These are phyloP conservation scores for Acanthamoeba sp. DNA, from an alignment of 208 protist genomes.

Conservation along the genomic window DNA sequence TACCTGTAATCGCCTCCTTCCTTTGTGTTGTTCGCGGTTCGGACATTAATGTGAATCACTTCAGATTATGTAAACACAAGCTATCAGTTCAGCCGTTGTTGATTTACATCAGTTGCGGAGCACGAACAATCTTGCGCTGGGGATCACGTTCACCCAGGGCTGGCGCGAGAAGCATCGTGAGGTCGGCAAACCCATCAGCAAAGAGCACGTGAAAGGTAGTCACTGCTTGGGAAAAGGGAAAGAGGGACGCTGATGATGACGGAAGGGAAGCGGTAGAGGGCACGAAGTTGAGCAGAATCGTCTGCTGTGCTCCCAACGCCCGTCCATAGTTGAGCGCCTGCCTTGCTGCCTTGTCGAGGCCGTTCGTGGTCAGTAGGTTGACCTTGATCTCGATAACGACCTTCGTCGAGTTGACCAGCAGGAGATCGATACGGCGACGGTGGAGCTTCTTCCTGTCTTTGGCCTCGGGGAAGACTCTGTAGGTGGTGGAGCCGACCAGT, in stretches of 20 bases:
- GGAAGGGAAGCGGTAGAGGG: slow-evolving; percentile 68
- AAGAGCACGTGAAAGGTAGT: slow-evolving; percentile 74
- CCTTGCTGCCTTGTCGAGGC: slow-evolving; percentile 48
- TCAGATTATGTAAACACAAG: no score
- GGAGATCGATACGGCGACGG: slow-evolving; percentile 45
- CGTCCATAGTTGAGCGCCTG: slow-evolving; percentile 63
- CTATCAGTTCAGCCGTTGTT: no score
- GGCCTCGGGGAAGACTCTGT: slow-evolving; percentile 62
- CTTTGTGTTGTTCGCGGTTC: no score
- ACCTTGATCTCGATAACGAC: slow-evolving; percentile 61
- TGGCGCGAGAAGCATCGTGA: slow-evolving; percentile 71
- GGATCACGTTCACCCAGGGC: slow-evolving; percentile 29
- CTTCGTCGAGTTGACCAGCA: slow-evolving; percentile 40
- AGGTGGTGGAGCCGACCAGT: slow-evolving; percentile 65
- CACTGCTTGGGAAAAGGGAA: slow-evolving; percentile 49
- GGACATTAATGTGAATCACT: no score
- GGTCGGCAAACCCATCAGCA: slow-evolving; percentile 70
- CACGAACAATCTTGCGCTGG: slow-evolving; percentile 68
- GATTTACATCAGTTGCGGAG: background rate
- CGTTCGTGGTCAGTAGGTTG: slow-evolving; percentile 8
- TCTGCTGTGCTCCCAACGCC: slow-evolving; percentile 73
- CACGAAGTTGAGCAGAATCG: slow-evolving; percentile 74
- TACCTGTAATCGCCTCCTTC: no score
- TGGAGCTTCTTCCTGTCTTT: slow-evolving; percentile 50
- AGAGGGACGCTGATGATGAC: slow-evolving; percentile 1